Conservation (phyloP, 2,329 filamentous ascomycete genomes). For the Botryotinia calthae region DNA sequence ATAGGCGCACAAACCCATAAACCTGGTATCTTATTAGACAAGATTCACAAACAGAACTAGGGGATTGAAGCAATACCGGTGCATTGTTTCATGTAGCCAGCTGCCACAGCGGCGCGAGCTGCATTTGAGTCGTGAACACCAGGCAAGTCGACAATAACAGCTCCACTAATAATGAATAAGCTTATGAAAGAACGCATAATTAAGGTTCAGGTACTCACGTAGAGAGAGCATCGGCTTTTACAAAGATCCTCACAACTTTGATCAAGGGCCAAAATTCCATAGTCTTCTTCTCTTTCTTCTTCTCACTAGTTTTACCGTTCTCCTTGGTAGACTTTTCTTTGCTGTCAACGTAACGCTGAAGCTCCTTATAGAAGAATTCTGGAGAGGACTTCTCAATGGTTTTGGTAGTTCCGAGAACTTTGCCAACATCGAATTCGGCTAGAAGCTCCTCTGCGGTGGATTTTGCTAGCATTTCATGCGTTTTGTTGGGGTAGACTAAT, state of each 20-base stretch:
- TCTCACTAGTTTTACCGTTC: conserved; percentile 40
- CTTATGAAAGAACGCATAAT: neutral
- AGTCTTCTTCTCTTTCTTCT: conserved; percentile 32
- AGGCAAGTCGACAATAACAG: conserved; percentile 53
- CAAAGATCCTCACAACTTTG: conserved; percentile 43
- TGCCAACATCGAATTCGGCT: conserved; percentile 21
- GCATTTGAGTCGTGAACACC: conserved; percentile 52
- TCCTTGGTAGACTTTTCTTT: conserved; percentile 38
- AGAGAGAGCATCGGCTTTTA: conserved; percentile 46
- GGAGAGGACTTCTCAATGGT: conserved; percentile 24
- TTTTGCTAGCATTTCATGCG: conserved; percentile 40
- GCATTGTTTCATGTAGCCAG: conserved; percentile 58
- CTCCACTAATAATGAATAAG: conserved; percentile 40
- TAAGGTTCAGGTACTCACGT: conserved; percentile 8
- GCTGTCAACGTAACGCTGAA: conserved; percentile 33
- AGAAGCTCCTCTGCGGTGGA: conserved; percentile 31
- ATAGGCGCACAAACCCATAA: conserved; percentile 64
- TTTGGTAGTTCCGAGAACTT: conserved; percentile 28
- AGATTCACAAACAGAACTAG: neutral
- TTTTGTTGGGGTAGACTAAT: conserved; percentile 44
- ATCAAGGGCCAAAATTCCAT: conserved; percentile 44
- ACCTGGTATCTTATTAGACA: conserved; percentile 32
- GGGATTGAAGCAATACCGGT: conserved; percentile 34
- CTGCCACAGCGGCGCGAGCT: conserved; percentile 47
- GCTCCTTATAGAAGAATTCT: conserved; percentile 27